These are phyloP conservation scores for Hamamelis virginiana DNA, from an alignment of 164 flowering plant genomes.

Conservation along the genomic window DNA sequence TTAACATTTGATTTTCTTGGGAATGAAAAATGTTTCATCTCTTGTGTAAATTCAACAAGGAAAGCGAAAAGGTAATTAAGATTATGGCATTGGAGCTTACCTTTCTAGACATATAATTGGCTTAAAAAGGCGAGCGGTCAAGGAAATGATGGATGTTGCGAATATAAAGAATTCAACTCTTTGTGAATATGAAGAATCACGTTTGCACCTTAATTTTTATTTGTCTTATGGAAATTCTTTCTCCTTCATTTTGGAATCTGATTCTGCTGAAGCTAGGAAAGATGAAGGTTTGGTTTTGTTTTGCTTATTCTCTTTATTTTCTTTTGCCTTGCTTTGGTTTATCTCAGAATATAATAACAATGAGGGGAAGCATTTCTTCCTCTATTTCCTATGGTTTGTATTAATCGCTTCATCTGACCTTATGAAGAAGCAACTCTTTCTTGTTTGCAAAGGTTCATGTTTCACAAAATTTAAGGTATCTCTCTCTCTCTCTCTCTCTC, in stretches of 20 bases:
- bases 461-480: not conserved
- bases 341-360: not conserved
- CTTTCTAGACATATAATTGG: slow-evolving; percentile 33
- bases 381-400: not conserved
- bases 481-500: no score
- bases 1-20: not conserved
- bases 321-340: not conserved
- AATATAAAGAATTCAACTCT: not conserved
- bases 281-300: not conserved
- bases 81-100: slow-evolving; percentile 19
- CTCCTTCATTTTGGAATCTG: slow-evolving; percentile 31
- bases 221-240: slow-evolving; percentile 1
- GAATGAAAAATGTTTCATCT: not conserved
- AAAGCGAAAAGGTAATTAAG: not conserved
- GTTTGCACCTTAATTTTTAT: not conserved
- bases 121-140: no score
- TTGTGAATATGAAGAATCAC: slow-evolving; percentile 4
- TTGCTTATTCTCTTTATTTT: slow-evolving; percentile 8
- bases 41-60: no score
- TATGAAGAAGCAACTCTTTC: slow-evolving; percentile 18
- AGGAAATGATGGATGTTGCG: not conserved
- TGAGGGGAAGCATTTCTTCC: slow-evolving; percentile 4
- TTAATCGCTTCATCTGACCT: not conserved
- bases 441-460: slow-evolving; percentile 8
- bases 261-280: slow-evolving; percentile 21